Conservation (phyloP, 768 basidiomycete species). For the Sarcomyxa edulis region DNA sequence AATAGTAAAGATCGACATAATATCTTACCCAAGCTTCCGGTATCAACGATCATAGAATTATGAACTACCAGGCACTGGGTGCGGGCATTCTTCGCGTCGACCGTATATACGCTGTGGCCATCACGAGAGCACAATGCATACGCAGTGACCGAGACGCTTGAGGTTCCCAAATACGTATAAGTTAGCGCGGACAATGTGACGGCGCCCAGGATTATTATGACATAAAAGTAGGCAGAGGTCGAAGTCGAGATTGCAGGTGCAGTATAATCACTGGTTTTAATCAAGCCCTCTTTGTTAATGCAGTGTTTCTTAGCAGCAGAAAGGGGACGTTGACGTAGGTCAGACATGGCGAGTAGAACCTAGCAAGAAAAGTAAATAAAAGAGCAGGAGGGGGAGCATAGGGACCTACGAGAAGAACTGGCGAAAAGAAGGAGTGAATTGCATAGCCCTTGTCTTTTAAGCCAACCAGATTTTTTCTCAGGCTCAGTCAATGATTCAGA, state of each 20-base stretch:
- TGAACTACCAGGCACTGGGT: constrained; percentile 64
- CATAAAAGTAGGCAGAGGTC: constrained; percentile 6
- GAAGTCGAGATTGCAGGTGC: constrained; percentile 3
- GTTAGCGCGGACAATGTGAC: constrained; percentile 9
- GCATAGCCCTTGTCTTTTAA: no score
- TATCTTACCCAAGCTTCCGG: constrained; percentile 51
- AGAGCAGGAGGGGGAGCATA: no score
- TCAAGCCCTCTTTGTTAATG: constrained; percentile 4
- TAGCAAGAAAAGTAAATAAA: not conserved
- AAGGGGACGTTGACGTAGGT: constrained; percentile 5
- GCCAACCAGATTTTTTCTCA: no score
- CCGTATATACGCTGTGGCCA: constrained; percentile 54
- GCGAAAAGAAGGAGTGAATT: no score
- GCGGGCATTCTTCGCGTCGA: constrained; percentile 46
- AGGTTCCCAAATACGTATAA: no score
- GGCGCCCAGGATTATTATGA: constrained; percentile 9
- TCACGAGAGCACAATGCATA: constrained; percentile 64
- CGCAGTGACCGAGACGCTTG: no score
- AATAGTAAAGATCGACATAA: no score
- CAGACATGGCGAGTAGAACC: constrained; percentile 4
- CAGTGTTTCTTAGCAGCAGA: not conserved
- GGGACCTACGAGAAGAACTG: no score
- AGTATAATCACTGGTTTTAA: not conserved
- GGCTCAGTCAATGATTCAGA: no score
- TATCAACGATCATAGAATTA: constrained; percentile 42